These are phyloP conservation scores for Amaranthus tricolor DNA, from an alignment of 179 eudicot species.

Conservation along the genomic window DNA sequence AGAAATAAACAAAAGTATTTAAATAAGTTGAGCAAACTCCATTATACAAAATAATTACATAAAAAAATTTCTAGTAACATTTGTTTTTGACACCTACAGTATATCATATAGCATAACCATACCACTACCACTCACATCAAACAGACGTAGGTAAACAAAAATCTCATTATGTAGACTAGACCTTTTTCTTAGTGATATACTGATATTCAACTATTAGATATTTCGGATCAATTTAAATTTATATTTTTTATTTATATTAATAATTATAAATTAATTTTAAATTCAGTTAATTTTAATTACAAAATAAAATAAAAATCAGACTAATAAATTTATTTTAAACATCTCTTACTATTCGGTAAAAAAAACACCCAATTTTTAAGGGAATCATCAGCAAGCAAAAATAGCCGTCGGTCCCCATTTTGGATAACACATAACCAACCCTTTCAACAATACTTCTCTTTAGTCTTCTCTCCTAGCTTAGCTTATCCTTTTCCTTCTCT, in stretches of 20 bases:
- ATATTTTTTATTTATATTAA: no score
- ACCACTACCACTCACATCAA: constrained; percentile 18
- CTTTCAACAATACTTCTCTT: constrained; percentile 14
- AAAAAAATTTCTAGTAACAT: not conserved
- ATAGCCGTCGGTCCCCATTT: constrained; percentile 20
- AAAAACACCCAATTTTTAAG: constrained; percentile 3
- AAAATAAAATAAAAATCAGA: not conserved
- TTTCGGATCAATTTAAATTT: no score
- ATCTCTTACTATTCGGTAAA: not conserved
- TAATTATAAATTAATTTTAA: no score
- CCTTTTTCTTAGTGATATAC: no score
- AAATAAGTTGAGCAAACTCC: no score
- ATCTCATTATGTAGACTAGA: not conserved
- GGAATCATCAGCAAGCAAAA: not conserved
- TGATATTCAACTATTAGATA: no score
- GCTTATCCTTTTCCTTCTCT: constrained; percentile 6
- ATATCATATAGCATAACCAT: constrained; percentile 8
- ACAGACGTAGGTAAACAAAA: constrained; percentile 21
- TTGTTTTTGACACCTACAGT: not conserved
- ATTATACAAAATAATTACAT: not conserved
- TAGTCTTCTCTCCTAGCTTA: not conserved
- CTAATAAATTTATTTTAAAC: no score
- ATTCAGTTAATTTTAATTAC: no score
- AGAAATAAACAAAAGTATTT: no score
- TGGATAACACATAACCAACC: constrained; percentile 18